A percentile compares a stretch with the other conserved stretches of the same genome.
These are phyloP conservation scores for Cadophora luteo-olivacea DNA, from an alignment of 2,329 filamentous ascomycete genomes.

Conservation along the genomic window DNA sequence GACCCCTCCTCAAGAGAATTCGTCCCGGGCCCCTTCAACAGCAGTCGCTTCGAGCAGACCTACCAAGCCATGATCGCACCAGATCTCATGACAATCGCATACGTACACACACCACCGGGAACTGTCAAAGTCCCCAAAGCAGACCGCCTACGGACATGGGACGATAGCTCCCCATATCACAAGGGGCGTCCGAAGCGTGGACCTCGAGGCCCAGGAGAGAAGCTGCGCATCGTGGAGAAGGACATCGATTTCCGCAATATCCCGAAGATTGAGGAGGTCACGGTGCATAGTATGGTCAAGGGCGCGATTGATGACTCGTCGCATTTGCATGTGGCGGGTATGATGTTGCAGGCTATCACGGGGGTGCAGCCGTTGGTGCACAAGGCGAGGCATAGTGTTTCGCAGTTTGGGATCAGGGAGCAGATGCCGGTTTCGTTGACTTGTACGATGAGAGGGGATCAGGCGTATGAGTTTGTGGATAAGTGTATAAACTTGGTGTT, in stretches of 20 bases:
- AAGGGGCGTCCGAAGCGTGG: slow-evolving; percentile 86
- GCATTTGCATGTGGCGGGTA: slow-evolving; percentile 81
- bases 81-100: slow-evolving; percentile 88
- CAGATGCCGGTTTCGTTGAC: slow-evolving; percentile 79
- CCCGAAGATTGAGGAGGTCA: slow-evolving; percentile 80
- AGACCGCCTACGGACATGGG: slow-evolving; percentile 83
- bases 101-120: slow-evolving; percentile 84
- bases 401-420: slow-evolving; percentile 75
- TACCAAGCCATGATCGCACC: slow-evolving; percentile 85
- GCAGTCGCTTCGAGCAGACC: slow-evolving; percentile 87
- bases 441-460: slow-evolving; percentile 76
- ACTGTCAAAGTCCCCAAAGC: slow-evolving; percentile 61
- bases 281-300: slow-evolving; percentile 77
- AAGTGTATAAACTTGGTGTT: slow-evolving; percentile 90
- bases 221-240: slow-evolving; percentile 73
- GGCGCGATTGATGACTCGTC: slow-evolving; percentile 73
- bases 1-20: slow-evolving; percentile 90
- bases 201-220: slow-evolving; percentile 76
- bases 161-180: slow-evolving; percentile 91
- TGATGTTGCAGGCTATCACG: slow-evolving; percentile 85
- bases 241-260: slow-evolving; percentile 84
- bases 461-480: slow-evolving; percentile 88
- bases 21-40: slow-evolving; percentile 87
- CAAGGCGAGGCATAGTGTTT: slow-evolving; percentile 71
- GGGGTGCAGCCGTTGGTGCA: slow-evolving; percentile 76